Evolutionary conservation across 2,329 filamentous ascomycete genomes (phyloP).

Genomic region (Clonostachys byssicola): DNA sequence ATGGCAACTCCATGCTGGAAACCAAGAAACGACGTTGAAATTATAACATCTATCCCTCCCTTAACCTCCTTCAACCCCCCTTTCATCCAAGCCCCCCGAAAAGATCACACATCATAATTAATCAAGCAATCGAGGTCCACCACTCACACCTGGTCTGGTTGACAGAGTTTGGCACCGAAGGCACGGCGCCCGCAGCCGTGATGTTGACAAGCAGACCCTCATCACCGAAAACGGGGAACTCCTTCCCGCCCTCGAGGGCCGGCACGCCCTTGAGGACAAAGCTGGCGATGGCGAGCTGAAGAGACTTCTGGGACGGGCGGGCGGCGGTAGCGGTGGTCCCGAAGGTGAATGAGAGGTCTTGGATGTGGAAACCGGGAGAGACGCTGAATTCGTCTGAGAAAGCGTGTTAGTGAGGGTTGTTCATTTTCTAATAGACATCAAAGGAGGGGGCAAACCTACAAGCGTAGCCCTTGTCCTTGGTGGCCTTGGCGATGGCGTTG

Average conservation of each 20-base stretch:
- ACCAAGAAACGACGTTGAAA: too few relatives aligned
- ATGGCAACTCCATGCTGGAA: too few relatives aligned
- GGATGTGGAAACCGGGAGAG: conserved; percentile 6
- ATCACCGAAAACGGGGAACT: conserved; percentile 1
- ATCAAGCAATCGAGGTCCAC: conserved; percentile 1
- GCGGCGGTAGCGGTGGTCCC: neutral
- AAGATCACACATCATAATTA: neutral
- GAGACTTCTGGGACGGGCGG: conserved; percentile 1
- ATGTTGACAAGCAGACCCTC: conserved; percentile 2
- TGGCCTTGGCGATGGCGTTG: neutral
- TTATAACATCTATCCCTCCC: too few relatives aligned
- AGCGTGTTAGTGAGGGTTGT: neutral
- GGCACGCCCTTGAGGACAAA: conserved; percentile 3
- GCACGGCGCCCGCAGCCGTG: neutral
- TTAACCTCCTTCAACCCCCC: too few relatives aligned
- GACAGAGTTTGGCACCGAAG: neutral
- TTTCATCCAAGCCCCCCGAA: too few relatives aligned
- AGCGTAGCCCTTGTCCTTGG: conserved; percentile 2
- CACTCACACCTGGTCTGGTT: conserved; percentile 6
- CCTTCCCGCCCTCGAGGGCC: neutral
- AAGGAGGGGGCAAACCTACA: conserved; percentile 3
- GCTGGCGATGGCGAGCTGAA: conserved; percentile 4
- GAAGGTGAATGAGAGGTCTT: conserved; percentile 7
- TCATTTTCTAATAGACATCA: neutral
- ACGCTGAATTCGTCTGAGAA: conserved; percentile 5